Conservation (phyloP, 2,329 filamentous ascomycete genomes). For the Trichoderma afroharzianum region DNA sequence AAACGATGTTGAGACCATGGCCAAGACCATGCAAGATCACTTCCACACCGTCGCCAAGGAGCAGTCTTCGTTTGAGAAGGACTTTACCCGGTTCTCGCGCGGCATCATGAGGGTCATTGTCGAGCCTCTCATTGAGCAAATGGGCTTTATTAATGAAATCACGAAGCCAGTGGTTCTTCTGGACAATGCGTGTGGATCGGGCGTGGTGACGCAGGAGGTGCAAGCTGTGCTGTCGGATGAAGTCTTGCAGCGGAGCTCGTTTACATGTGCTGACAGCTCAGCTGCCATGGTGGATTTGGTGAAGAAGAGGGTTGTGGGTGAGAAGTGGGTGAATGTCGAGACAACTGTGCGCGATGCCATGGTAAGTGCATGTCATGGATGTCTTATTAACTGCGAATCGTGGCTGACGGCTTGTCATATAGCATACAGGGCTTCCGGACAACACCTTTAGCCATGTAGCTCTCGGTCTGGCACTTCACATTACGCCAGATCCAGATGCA, state of each 20-base stretch:
- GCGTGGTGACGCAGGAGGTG: constrained; percentile 45
- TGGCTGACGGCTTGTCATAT: not conserved
- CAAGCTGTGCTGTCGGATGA: constrained; percentile 37
- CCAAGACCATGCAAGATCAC: constrained; percentile 14
- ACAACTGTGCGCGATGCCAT: constrained; percentile 44
- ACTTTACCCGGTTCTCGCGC: constrained; percentile 17
- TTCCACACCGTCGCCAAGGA: constrained; percentile 6
- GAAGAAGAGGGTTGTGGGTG: constrained; percentile 34
- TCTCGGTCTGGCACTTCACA: constrained; percentile 45
- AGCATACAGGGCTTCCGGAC: constrained; percentile 40
- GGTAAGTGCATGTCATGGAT: constrained; percentile 29
- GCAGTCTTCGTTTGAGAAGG: constrained; percentile 4
- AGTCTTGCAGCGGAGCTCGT: constrained; percentile 40
- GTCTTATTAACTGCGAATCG: not conserved
- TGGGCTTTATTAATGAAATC: constrained; percentile 22
- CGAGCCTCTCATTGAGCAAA: constrained; percentile 24
- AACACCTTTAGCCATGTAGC: constrained; percentile 43
- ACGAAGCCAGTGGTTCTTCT: constrained; percentile 39
- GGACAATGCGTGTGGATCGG: constrained; percentile 53
- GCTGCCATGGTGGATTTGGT: constrained; percentile 40
- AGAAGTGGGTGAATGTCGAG: constrained; percentile 46
- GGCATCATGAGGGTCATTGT: constrained; percentile 22
- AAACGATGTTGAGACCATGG: not conserved
- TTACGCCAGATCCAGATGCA: constrained; percentile 40
- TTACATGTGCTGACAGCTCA: constrained; percentile 49